Evolutionary conservation across 768 basidiomycete species (phyloP).

Genomic region (Hericium erinaceus): DNA sequence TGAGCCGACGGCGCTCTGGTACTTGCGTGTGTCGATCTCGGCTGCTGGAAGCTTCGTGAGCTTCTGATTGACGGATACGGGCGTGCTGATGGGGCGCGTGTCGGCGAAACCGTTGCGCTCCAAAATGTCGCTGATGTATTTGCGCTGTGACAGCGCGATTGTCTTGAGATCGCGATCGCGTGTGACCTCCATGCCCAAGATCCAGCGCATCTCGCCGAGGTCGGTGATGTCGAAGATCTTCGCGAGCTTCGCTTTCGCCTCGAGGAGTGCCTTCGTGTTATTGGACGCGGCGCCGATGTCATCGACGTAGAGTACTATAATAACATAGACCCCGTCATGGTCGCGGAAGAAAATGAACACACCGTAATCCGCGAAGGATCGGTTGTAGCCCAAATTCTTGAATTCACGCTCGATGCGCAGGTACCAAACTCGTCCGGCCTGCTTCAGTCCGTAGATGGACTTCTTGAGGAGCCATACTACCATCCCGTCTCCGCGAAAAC

Average conservation of each 20-base stretch:
- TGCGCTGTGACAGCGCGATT: not conserved
- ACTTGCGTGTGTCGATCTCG: no score
- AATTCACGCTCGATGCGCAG: not conserved
- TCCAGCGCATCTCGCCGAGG: no score
- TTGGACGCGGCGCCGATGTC: conserved; percentile 5
- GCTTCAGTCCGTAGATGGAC: not conserved
- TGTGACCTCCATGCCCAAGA: not conserved
- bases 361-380: not conserved
- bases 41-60: not conserved
- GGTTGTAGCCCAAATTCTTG: no score
- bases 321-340: no score
- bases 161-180: no score
- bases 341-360: not conserved
- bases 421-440: not conserved
- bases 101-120: not conserved
- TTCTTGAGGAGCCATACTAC: not conserved
- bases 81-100: not conserved
- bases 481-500: not conserved
- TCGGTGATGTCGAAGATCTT: no score
- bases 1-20: no score
- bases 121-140: not conserved
- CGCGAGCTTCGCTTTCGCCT: not conserved
- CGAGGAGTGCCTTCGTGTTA: not conserved
- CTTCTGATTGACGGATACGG: not conserved
- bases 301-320: conserved; percentile 19